Conservation (phyloP, 2,329 filamentous ascomycete species). For the Septoria linicola region DNA sequence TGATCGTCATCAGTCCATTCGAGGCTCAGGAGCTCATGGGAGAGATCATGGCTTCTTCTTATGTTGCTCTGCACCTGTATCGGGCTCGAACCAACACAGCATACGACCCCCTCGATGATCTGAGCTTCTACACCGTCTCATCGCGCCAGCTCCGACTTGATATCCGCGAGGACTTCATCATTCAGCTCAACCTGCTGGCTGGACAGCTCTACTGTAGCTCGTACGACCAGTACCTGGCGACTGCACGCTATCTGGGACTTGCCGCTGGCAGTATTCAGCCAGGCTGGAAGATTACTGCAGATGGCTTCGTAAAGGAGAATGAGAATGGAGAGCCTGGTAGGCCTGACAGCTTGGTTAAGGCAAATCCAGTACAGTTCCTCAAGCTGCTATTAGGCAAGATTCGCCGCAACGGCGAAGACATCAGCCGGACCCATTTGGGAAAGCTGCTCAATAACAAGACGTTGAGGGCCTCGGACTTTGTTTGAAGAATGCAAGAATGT, state of each 20-base stretch:
- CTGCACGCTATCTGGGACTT: slow-evolving; percentile 56
- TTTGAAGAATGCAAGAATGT: too few species aligned
- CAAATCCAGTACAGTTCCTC: slow-evolving; percentile 30
- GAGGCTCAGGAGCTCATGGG: slow-evolving; percentile 57
- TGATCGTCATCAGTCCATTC: slow-evolving; percentile 61
- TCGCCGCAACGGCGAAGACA: slow-evolving; percentile 27
- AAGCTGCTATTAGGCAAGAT: slow-evolving; percentile 27
- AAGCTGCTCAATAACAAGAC: slow-evolving; percentile 22
- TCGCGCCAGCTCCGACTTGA: not conserved
- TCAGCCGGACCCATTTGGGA: slow-evolving; percentile 33
- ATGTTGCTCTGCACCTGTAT: slow-evolving; percentile 50
- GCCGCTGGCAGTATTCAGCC: not conserved
- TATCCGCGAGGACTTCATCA: slow-evolving; percentile 36
- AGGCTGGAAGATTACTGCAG: slow-evolving; percentile 22
- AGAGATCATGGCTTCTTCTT: slow-evolving; percentile 38
- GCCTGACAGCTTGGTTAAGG: slow-evolving; percentile 13
- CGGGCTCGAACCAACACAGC: slow-evolving; percentile 48
- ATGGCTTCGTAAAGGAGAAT: slow-evolving; percentile 29
- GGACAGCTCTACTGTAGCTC: slow-evolving; percentile 64
- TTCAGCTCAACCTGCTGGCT: slow-evolving; percentile 64
- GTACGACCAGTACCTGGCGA: slow-evolving; percentile 54
- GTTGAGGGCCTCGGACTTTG: not conserved
- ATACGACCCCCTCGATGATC: slow-evolving; percentile 44
- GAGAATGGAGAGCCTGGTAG: slow-evolving; percentile 20
- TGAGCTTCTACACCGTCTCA: slow-evolving; percentile 49